Conservation (phyloP, 768 basidiomycete genomes). For the Mycena maculata region DNA sequence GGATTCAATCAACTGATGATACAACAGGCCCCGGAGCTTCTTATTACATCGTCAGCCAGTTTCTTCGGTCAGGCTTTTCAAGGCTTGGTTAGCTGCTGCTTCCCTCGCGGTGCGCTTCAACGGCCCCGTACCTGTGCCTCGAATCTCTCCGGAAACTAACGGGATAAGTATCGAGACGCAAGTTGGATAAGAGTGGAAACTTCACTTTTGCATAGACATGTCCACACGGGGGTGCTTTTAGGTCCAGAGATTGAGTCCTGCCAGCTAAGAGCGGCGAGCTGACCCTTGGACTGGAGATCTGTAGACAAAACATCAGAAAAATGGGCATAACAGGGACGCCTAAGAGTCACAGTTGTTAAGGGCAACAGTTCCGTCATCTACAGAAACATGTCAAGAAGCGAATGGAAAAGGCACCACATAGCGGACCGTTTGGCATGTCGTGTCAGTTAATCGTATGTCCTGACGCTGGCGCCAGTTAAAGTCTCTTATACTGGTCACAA, state of each 20-base stretch:
- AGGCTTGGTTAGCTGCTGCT: slow-evolving; percentile 59
- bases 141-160: slow-evolving; percentile 62
- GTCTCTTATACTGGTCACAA: slow-evolving; percentile 12
- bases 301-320: slow-evolving; percentile 14
- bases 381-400: slow-evolving; percentile 10
- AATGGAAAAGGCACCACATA: not conserved
- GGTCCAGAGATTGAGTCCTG: slow-evolving; percentile 58
- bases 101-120: slow-evolving; percentile 64
- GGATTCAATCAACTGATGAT: slow-evolving; percentile 28
- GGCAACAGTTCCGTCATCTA: slow-evolving; percentile 38
- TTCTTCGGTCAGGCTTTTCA: slow-evolving; percentile 49
- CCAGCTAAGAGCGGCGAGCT: slow-evolving; percentile 64
- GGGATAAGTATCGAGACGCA: slow-evolving; percentile 19
- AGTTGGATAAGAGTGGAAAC: slow-evolving; percentile 6
- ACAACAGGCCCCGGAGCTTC: slow-evolving; percentile 13
- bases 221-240: slow-evolving; percentile 64
- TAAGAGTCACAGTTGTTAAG: slow-evolving; percentile 56
- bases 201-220: slow-evolving; percentile 68
- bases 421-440: slow-evolving; percentile 22
- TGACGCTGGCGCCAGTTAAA: not conserved
- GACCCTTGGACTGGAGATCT: slow-evolving; percentile 67
- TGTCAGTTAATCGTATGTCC: not conserved
- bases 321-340: not conserved
- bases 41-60: slow-evolving; percentile 14
- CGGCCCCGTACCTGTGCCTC: slow-evolving; percentile 61